phyloP scores from a whole-genome alignment of 2,329 filamentous ascomycete genomes.

The Phialophora macrospora region DNA sequence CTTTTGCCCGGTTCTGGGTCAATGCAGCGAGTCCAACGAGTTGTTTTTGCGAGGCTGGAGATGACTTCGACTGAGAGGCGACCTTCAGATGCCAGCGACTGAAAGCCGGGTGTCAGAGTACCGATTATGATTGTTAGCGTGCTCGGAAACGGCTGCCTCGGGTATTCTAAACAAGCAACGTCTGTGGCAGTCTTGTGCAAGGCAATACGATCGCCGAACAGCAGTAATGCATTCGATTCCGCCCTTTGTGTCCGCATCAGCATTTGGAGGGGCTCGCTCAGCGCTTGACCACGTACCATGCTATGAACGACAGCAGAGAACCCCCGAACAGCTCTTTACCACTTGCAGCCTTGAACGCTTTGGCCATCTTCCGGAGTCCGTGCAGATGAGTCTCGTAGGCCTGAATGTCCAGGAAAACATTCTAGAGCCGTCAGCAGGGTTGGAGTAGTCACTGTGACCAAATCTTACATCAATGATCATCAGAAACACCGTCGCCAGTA shows the following conservation, averaged over 20 bases:
- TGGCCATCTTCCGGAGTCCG: slow-evolving; percentile 30
- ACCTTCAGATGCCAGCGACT: slow-evolving; percentile 18
- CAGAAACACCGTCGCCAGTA: slow-evolving; percentile 31
- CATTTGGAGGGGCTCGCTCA: not conserved
- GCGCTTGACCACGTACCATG: slow-evolving; percentile 23
- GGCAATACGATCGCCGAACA: slow-evolving; percentile 25
- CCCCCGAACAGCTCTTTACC: slow-evolving; percentile 12
- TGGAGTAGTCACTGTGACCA: not conserved
- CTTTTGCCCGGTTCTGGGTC: slow-evolving; percentile 13
- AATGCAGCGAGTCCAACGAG: slow-evolving; percentile 27
- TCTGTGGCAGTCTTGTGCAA: not conserved
- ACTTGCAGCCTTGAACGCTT: slow-evolving; percentile 3
- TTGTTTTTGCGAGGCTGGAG: slow-evolving; percentile 19
- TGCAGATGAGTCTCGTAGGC: slow-evolving; percentile 30
- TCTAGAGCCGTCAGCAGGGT: slow-evolving; percentile 15
- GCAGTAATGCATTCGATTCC: slow-evolving; percentile 30
- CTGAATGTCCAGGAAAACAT: slow-evolving; percentile 30
- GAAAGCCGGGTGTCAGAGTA: slow-evolving; percentile 25
- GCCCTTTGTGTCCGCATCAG: slow-evolving; percentile 21
- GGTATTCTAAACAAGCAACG: slow-evolving; percentile 8
- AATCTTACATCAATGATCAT: slow-evolving; percentile 35
- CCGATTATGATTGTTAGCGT: slow-evolving; percentile 12
- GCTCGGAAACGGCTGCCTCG: slow-evolving; percentile 13
- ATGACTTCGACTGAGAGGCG: slow-evolving; percentile 19
- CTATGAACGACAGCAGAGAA: slow-evolving; percentile 25